These are phyloP conservation scores for Galeopsis tetrahit DNA, from an alignment of 257 asterid genomes.

Conservation along the genomic window DNA sequence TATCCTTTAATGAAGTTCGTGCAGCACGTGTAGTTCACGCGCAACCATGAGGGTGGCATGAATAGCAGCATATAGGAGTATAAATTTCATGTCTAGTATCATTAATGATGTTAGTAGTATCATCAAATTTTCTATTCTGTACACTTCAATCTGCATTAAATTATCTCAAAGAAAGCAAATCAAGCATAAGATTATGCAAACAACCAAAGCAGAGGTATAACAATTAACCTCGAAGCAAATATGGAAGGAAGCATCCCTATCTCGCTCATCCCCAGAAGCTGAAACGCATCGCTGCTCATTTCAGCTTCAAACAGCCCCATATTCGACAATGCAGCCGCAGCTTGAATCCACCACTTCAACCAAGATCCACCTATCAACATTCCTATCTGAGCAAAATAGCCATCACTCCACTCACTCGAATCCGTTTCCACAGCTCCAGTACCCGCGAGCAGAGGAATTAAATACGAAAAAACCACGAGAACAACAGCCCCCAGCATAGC, in stretches of 20 bases:
- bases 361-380: slow-evolving; percentile 85
- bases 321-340: slow-evolving; percentile 88
- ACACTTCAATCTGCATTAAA: neutral
- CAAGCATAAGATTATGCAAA: slow-evolving; percentile 1
- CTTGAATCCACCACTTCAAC: slow-evolving; percentile 97
- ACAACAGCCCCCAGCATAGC: slow-evolving; percentile 74
- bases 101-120: neutral
- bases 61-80: too few species aligned
- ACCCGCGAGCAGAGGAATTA: slow-evolving; percentile 76
- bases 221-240: slow-evolving; percentile 66
- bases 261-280: slow-evolving; percentile 92
- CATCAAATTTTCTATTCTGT: neutral
- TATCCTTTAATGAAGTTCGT: too few species aligned
- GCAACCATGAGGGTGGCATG: too few species aligned
- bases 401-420: slow-evolving; percentile 76
- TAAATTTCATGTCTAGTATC: neutral
- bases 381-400: slow-evolving; percentile 82
- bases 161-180: neutral
- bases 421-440: slow-evolving; percentile 82
- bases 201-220: neutral
- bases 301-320: slow-evolving; percentile 93
- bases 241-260: slow-evolving; percentile 90
- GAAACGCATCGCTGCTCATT: slow-evolving; percentile 90
- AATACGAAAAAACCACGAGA: slow-evolving; percentile 67
- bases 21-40: too few species aligned